Conservation (phyloP, 768 basidiomycete genomes). For the Clitopilus passeckerianus region DNA sequence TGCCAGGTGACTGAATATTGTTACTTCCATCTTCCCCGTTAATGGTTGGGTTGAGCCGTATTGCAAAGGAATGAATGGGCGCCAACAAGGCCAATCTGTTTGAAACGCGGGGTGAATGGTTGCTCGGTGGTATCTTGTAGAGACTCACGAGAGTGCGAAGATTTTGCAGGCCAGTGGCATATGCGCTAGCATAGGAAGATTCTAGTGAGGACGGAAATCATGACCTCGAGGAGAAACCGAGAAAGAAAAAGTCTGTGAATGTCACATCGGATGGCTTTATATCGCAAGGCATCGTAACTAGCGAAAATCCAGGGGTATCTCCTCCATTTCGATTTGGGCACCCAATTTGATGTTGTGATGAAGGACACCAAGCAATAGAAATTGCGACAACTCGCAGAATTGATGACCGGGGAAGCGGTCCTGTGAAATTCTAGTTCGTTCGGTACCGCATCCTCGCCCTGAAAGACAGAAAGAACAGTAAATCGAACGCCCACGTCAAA, state of each 20-base stretch:
- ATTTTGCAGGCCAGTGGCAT: background rate
- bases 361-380: too few species aligned
- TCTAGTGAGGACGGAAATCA: background rate
- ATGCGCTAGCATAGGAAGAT: background rate
- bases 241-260: background rate
- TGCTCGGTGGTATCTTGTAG: too few species aligned
- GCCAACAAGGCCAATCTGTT: background rate
- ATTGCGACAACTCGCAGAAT: background rate
- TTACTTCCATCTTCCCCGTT: background rate
- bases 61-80: background rate
- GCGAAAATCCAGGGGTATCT: background rate
- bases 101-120: background rate
- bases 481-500: background rate
- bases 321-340: background rate
- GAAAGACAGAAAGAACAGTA: background rate
- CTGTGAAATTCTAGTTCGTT: too few species aligned
- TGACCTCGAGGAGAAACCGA: background rate
- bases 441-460: too few species aligned
- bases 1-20: background rate
- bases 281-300: background rate
- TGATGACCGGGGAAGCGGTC: background rate
- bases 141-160: background rate
- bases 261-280: background rate
- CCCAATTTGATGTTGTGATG: too few species aligned
- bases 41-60: background rate